phyloP scores from a whole-genome alignment of 2,329 filamentous ascomycete genomes.

The Daldinia sp. region DNA sequence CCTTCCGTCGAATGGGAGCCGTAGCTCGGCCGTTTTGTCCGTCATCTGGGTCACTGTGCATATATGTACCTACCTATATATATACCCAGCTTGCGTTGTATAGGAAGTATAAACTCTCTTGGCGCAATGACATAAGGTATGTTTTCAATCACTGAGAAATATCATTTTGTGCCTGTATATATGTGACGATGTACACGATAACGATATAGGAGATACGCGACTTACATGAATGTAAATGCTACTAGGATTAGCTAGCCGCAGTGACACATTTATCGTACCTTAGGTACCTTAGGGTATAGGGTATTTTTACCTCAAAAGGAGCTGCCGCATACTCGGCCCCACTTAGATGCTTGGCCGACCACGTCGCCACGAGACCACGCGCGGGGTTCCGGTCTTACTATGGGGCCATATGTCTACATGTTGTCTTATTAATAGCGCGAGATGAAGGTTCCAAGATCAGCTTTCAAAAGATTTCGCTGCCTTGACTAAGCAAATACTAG shows the following conservation, averaged over 20 bases:
- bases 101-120: background rate
- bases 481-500: background rate
- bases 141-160: background rate
- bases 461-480: background rate
- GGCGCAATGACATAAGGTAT: background rate
- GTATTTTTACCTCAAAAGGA: slow-evolving; percentile 7
- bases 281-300: too few relatives aligned
- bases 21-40: slow-evolving; percentile 2
- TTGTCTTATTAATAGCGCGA: slow-evolving; percentile 20
- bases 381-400: slow-evolving; percentile 26
- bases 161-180: background rate
- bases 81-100: background rate
- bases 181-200: background rate
- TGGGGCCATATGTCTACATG: slow-evolving; percentile 26
- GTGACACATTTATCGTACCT: too few relatives aligned
- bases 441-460: slow-evolving; percentile 11
- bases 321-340: slow-evolving; percentile 36
- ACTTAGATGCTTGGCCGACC: slow-evolving; percentile 35
- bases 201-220: background rate
- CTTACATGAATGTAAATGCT: slow-evolving; percentile 11
- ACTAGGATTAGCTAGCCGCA: slow-evolving; percentile 21
- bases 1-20: background rate
- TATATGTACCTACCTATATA: background rate
- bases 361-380: slow-evolving; percentile 37
- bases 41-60: background rate